Evolutionary conservation across 2,329 filamentous ascomycete species (phyloP).

Genomic region (Colletotrichum brevisporum): DNA sequence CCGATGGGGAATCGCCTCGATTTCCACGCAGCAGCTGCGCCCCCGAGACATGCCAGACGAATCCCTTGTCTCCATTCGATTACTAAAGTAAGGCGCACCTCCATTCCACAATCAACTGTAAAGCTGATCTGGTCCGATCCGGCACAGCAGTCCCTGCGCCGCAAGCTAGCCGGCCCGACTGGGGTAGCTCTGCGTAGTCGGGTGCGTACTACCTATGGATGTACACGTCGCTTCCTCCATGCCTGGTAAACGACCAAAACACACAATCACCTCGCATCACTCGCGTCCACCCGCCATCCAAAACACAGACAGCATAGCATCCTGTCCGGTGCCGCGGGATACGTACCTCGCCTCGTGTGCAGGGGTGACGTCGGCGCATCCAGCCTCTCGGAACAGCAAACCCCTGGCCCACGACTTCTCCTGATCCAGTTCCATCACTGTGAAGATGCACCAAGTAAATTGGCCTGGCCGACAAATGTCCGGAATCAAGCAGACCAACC

Average conservation of each 20-base stretch:
- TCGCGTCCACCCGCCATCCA: not conserved
- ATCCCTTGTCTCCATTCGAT: not conserved
- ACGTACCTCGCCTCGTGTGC: slow-evolving; percentile 5
- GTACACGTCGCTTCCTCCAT: not conserved
- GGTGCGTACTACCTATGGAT: too few species aligned
- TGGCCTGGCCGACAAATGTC: too few species aligned
- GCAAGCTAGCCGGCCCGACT: not conserved
- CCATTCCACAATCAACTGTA: too few species aligned
- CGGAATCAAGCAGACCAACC: too few species aligned
- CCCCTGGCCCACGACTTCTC: slow-evolving; percentile 9
- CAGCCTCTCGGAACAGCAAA: slow-evolving; percentile 30
- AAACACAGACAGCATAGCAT: not conserved
- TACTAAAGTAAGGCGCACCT: not conserved
- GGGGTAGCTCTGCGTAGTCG: not conserved
- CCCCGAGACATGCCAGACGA: not conserved
- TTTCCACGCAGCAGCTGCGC: not conserved
- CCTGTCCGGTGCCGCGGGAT: not conserved
- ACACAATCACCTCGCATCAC: not conserved
- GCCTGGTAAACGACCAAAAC: not conserved
- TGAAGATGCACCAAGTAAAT: too few species aligned
- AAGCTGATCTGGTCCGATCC: not conserved
- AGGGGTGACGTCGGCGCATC: slow-evolving; percentile 31
- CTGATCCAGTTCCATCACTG: not conserved
- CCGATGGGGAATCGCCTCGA: not conserved
- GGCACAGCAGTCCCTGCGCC: not conserved